These are phyloP conservation scores for Fusarium annulatum DNA, from an alignment of 2,329 filamentous ascomycete species.

Conservation along the genomic window DNA sequence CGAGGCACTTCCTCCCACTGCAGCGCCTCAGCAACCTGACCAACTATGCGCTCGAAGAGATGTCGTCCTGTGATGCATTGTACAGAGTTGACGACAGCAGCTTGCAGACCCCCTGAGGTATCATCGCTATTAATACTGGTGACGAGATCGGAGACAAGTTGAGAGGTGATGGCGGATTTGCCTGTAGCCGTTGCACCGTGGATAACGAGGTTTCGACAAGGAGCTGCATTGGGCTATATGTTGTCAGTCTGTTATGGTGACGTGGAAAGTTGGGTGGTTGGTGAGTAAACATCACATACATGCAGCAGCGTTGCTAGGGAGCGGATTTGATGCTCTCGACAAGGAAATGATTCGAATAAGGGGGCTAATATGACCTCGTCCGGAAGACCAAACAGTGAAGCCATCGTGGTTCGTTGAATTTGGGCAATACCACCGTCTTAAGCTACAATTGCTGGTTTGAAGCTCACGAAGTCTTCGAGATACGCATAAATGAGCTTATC, in stretches of 20 bases:
- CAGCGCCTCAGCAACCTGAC: slow-evolving; percentile 66
- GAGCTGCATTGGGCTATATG: slow-evolving; percentile 70
- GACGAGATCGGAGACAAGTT: slow-evolving; percentile 51
- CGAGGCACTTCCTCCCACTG: slow-evolving; percentile 61
- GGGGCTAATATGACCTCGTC: slow-evolving; percentile 61
- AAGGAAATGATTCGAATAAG: slow-evolving; percentile 63
- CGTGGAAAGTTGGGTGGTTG: not conserved
- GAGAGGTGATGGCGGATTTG: slow-evolving; percentile 77
- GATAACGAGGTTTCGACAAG: slow-evolving; percentile 78
- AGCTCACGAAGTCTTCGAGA: slow-evolving; percentile 7
- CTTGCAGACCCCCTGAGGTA: slow-evolving; percentile 55
- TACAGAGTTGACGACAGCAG: slow-evolving; percentile 73
- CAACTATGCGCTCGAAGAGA: slow-evolving; percentile 77
- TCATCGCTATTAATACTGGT: slow-evolving; percentile 24
- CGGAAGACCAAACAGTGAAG: slow-evolving; percentile 61
- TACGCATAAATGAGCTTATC: not conserved
- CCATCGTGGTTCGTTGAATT: slow-evolving; percentile 42
- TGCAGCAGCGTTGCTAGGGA: slow-evolving; percentile 66
- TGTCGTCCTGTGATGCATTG: slow-evolving; percentile 85
- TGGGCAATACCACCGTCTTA: not conserved
- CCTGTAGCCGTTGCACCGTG: slow-evolving; percentile 90
- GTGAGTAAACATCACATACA: slow-evolving; percentile 55
- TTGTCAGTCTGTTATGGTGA: not conserved
- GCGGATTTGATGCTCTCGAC: slow-evolving; percentile 69
- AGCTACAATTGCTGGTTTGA: slow-evolving; percentile 15